Evolutionary conservation across 2,329 filamentous ascomycete species (phyloP).

Genomic region (Talaromyces sp.): DNA sequence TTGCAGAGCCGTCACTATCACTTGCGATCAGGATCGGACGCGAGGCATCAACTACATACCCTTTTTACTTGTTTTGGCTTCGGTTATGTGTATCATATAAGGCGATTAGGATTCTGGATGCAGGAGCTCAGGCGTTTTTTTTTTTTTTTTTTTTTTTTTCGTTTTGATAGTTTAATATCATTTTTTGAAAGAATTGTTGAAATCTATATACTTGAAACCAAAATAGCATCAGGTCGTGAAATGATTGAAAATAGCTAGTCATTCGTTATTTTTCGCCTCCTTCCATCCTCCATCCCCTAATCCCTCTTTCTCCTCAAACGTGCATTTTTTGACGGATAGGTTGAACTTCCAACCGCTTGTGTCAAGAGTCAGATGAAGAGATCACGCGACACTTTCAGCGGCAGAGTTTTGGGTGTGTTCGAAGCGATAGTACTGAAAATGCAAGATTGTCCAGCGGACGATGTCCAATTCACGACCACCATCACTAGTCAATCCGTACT

Average conservation of each 20-base stretch:
- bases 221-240: neutral
- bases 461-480: neutral
- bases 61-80: neutral
- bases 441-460: neutral
- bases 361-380: neutral
- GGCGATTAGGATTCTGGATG: neutral
- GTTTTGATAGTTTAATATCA: neutral
- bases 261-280: neutral
- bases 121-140: neutral
- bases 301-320: neutral
- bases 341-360: conserved; percentile 1
- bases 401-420: neutral
- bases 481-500: neutral
- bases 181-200: neutral
- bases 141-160: neutral
- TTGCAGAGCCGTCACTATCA: neutral
- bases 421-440: neutral
- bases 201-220: neutral
- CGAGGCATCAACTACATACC: conserved; percentile 8
- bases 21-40: neutral
- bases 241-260: neutral
- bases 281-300: neutral
- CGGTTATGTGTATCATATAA: neutral
- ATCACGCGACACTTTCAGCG: neutral
- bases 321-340: neutral